These are phyloP conservation scores for Mycena polygramma DNA, from an alignment of 768 basidiomycete genomes.

Conservation along the genomic window DNA sequence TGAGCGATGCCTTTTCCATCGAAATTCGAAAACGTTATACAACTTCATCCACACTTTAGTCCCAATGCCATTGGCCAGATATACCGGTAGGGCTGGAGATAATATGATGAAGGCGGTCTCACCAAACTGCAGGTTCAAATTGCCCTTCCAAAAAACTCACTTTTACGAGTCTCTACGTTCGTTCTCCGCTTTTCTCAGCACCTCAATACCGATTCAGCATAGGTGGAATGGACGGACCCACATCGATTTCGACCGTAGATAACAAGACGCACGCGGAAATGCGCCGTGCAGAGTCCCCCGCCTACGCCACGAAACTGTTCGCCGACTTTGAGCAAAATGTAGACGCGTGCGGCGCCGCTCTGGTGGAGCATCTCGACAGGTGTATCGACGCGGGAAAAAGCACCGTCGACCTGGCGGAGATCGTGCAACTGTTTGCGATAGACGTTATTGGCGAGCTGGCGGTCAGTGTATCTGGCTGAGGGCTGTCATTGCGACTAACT, in stretches of 20 bases:
- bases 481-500: neutral
- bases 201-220: neutral
- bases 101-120: neutral
- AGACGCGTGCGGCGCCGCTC: neutral
- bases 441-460: conserved; percentile 21
- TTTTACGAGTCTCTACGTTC: conserved; percentile 25
- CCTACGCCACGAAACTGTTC: conserved; percentile 11
- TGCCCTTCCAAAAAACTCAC: conserved; percentile 17
- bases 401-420: conserved; percentile 10
- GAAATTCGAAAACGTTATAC: too few species aligned
- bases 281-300: conserved; percentile 21
- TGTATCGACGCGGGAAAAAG: conserved; percentile 5
- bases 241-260: conserved; percentile 20
- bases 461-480: neutral
- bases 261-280: conserved; percentile 26
- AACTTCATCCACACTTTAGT: neutral
- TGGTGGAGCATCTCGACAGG: conserved; percentile 2
- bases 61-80: conserved; percentile 24
- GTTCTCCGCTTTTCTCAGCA: neutral
- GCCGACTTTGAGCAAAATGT: conserved; percentile 9
- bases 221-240: conserved; percentile 23
- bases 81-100: neutral
- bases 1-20: neutral
- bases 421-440: conserved; percentile 22
- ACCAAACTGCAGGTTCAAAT: conserved; percentile 16